Base-by-base conservation (phyloP, 1,284 basidiomycete species). In the Schizophyllum amplum region DNA sequence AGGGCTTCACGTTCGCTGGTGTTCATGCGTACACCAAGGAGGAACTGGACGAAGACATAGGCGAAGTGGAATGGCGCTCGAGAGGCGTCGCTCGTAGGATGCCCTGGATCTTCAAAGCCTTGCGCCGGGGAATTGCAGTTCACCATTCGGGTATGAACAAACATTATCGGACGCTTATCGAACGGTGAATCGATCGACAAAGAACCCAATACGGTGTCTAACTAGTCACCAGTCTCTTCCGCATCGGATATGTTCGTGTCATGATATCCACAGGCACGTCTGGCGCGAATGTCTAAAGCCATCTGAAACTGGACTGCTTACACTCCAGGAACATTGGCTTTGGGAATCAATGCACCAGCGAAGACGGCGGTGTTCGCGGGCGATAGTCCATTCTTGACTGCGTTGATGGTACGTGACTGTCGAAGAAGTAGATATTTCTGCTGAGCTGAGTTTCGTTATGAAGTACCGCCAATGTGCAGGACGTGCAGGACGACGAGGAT, bases 401-500 rank as follows among this genome's bases (percentile, higher is more conserved):
- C 85, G 0, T 73, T 87, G 13, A 82, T 79, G 77, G 82, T 82
- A 62, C 22, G 74, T 65, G 21, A 58, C 9, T 51, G 48, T 13
- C 52, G 17, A 21, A 7, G 7, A 9, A 27, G 51, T 54, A 7
- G 7, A 51, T 22, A 24, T n/a, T 51, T 24, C 1, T 5, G n/a
- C 48, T 57, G 55, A 53, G 52, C 33, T 60, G 55, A 50, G 57
- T 15, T 4, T 23, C 17, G 2, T 0, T 4, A 24, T 56, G 20
- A 54, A 85, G 82, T 88, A 83, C 64, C 81, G 85, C 17, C 86
- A 89, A 75, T 86, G 84, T 59, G 78, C 84, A 48, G 86, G 84
- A 54, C 74, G 82, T 64, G 85, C 86, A 27, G 85, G 85, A 59
- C 79, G 86, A 53, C 77, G 86, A 65, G 86, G 86, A 2, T 87